Conservation (phyloP, 192 early-diverging fungal species). For the Coemansia sp. region DNA sequence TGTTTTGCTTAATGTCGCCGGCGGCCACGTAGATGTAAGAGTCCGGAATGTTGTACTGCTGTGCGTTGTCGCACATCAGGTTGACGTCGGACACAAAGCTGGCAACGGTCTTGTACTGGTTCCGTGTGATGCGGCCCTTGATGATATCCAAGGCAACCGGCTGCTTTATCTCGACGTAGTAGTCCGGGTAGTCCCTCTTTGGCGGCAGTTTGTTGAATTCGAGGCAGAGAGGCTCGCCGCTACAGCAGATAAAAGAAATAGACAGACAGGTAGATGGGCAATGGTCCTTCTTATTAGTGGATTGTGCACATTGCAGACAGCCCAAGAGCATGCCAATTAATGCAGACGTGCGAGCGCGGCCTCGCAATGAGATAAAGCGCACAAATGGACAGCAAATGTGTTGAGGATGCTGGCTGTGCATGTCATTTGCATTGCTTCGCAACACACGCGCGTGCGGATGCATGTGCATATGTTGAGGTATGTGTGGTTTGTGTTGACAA, state of each 20-base stretch:
- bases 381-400: too few relatives aligned
- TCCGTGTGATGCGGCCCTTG: conserved; percentile 65
- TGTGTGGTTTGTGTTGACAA: too few relatives aligned
- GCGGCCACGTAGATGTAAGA: conserved; percentile 47
- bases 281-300: too few relatives aligned
- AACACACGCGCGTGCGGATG: too few relatives aligned
- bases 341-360: too few relatives aligned
- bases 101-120: conserved; percentile 59
- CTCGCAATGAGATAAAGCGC: too few relatives aligned
- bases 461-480: too few relatives aligned
- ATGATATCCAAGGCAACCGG: conserved; percentile 94
- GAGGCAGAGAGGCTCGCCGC: conserved; percentile 36
- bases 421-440: too few relatives aligned
- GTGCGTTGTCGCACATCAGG: conserved; percentile 89
- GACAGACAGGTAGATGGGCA: too few relatives aligned
- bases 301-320: too few relatives aligned
- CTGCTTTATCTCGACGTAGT: conserved; percentile 81
- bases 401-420: too few relatives aligned
- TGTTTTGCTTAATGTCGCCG: conserved; percentile 27
- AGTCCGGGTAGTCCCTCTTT: conserved; percentile 80
- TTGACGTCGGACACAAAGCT: conserved; percentile 77
- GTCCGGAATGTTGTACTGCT: conserved; percentile 73
- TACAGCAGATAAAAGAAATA: conserved; percentile 18
- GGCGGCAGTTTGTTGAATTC: conserved; percentile 60
- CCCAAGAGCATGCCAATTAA: too few relatives aligned